These are phyloP conservation scores for Fusarium miscanthi DNA, from an alignment of 2,329 filamentous ascomycete genomes.

Conservation along the genomic window DNA sequence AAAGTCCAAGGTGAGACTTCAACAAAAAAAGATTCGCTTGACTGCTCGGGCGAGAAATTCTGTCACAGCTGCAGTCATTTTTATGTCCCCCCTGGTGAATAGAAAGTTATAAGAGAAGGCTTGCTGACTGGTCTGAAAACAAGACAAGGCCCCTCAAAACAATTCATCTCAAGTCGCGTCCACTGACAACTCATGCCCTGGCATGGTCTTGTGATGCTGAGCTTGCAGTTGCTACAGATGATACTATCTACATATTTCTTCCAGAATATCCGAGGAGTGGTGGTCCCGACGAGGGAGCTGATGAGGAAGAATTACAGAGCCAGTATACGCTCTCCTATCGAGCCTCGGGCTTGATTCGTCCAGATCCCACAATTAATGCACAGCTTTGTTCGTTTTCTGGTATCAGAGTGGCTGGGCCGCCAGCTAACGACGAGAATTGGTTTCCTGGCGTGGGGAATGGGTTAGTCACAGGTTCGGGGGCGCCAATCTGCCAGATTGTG, in stretches of 20 bases:
- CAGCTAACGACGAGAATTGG: slow-evolving; percentile 45
- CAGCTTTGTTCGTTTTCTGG: slow-evolving; percentile 56
- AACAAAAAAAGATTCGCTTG: neutral
- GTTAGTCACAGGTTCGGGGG: slow-evolving; percentile 59
- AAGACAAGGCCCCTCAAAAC: slow-evolving; percentile 61
- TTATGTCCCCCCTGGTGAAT: neutral
- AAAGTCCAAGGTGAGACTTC: slow-evolving; percentile 42
- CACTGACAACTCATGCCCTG: slow-evolving; percentile 56
- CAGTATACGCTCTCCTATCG: slow-evolving; percentile 52
- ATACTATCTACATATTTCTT: slow-evolving; percentile 63
- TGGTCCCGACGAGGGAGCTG: slow-evolving; percentile 43
- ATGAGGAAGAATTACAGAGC: slow-evolving; percentile 44
- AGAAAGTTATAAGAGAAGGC: neutral
- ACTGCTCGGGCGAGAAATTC: neutral
- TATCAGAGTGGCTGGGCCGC: slow-evolving; percentile 46
- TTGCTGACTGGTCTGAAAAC: neutral
- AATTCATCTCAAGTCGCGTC: slow-evolving; percentile 56
- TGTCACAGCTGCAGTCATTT: neutral
- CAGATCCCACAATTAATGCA: slow-evolving; percentile 58
- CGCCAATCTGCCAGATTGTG: slow-evolving; percentile 65
- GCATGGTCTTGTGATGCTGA: slow-evolving; percentile 69
- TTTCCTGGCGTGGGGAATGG: slow-evolving; percentile 59
- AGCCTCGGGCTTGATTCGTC: slow-evolving; percentile 50
- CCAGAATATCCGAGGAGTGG: slow-evolving; percentile 55
- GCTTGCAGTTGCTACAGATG: slow-evolving; percentile 66